Base-by-base conservation (phyloP, 768 basidiomycete species). In the Suillus luteus region DNA sequence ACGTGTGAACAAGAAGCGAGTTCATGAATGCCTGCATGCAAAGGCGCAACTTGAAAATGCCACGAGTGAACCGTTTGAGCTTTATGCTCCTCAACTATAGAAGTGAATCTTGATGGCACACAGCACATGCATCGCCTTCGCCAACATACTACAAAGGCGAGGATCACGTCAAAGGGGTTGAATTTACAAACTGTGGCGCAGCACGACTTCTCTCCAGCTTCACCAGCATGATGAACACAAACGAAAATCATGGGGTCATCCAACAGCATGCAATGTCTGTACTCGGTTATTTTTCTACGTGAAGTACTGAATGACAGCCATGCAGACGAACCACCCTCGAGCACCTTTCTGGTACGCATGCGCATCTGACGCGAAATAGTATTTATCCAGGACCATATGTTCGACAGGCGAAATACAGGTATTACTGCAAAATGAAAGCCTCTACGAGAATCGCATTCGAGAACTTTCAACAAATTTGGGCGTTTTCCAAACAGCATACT, bases 371-470 rank as follows among this genome's bases (percentile, higher is more conserved):
- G 17, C 17, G 57, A 58, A 43, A 41, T 41, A 35, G 24, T 41
- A 58, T 41, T 31, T 24, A 58, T 57, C 22, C 55, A 24, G 38
- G 37, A 40, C 38, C 10, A 41, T 24, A 58, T 41, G 24, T 58
- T 58, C 57, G 24, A 58, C 68, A 74, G 73, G 66, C 66, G 76
- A 77, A 65, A 73, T 77, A 61, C 73, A 73, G 31, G 43, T 63
- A 22, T 46, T 69, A 6, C 62, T 77, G 15, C 60, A 31, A 14
- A 74, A 68, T 54, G 75, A 76, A 61, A 52, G 31, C 17, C 68
- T 69, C 8, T 58, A 76, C 38, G 11, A 51, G 17, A 60, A 60
- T 6, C 68, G 62, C 3, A 70, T 75, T 1, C 60, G 65, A 1
- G 69, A 72, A 17, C 72, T 76, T 35, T 55, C 67, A n/a, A 73